Percentiles rank a stretch among this genome's conserved stretches.
Evolutionary conservation across 495 filamentous ascomycete species (phyloP).

Genomic region (Penicillium nucicola): DNA sequence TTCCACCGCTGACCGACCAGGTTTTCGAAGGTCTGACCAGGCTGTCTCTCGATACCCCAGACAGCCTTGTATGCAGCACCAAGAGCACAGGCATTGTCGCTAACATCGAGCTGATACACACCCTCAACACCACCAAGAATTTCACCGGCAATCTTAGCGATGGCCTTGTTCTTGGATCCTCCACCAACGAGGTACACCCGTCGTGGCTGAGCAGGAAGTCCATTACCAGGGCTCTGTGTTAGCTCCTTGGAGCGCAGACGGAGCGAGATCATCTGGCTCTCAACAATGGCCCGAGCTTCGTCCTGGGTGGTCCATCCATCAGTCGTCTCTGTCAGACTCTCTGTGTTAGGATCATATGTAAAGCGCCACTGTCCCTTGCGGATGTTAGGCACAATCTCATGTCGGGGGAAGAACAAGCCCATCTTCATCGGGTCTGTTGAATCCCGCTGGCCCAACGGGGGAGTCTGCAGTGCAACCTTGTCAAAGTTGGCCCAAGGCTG

Average conservation of each 20-base stretch:
- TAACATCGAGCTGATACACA: conserved; percentile 87
- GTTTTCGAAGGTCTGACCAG: conserved; percentile 79
- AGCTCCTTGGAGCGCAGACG: conserved; percentile 77
- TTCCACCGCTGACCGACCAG: conserved; percentile 79
- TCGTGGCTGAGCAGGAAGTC: conserved; percentile 76
- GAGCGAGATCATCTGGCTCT: conserved; percentile 87
- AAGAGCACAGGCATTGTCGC: conserved; percentile 93
- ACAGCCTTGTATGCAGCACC: conserved; percentile 97
- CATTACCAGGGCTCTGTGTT: conserved; percentile 51
- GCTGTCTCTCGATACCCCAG: conserved; percentile 74
- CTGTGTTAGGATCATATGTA: conserved; percentile 50
- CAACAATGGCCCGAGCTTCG: conserved; percentile 86
- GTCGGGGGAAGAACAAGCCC: conserved; percentile 89
- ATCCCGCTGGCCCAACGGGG: conserved; percentile 59
- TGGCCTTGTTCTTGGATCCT: conserved; percentile 81
- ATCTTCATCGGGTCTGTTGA: conserved; percentile 65
- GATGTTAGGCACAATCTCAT: conserved; percentile 93
- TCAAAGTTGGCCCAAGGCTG: conserved; percentile 80
- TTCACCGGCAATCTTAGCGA: conserved; percentile 75
- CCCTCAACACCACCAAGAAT: conserved; percentile 87
- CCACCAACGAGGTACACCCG: conserved; percentile 93
- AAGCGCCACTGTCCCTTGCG: conserved; percentile 80
- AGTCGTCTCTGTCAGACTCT: conserved; percentile 42
- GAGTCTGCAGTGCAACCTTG: conserved; percentile 56
- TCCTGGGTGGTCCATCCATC: conserved; percentile 52